Base-by-base conservation (phyloP, 176 grass and related monocot genomes). In the Tuctoria greenei region DNA sequence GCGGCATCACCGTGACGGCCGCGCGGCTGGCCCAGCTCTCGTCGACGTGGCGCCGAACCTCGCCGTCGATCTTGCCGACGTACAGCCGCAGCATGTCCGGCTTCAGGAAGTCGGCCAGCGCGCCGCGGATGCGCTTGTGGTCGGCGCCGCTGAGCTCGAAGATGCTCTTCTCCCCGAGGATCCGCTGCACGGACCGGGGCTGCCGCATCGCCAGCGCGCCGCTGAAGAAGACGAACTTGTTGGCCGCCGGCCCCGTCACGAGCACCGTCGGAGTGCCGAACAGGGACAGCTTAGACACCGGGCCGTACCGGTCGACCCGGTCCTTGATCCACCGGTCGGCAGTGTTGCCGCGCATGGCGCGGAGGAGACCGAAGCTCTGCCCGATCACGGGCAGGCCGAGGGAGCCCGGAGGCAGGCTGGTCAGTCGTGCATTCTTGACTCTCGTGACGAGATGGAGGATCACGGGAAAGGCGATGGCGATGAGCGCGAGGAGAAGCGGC, bases 221-320 rank as follows among this genome's bases (percentile, higher is more conserved):
- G 31, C 42, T 91, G 58, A 80, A 66, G 79, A 91, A 84, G 52
- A 79, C 7, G 77, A 91, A 79, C 85, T 70, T 73, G 81, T 91
- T 81, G 8, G 77, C 89, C 10, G 67, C 85, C 0, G 77, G 67
- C 0, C 85, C 81, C 3, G 78, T 55, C 7, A 88, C 16, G 28
- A 85, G 74, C 60, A 92, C 79, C 17, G 69, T 75, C 50, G 78
- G 81, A 20, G 44, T 27, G 63, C 78, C n/a, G n/a, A n/a, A n/a
- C n/a, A n/a, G n/a, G n/a, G n/a, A n/a, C n/a, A n/a, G n/a, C n/a
- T n/a, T n/a, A n/a, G n/a, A n/a, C n/a, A n/a, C n/a, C n/a, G n/a
- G n/a, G n/a, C n/a, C n/a, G n/a, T n/a, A n/a, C n/a, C 78, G 57
- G 40, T 42, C 42, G 38, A 79, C 69, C 11, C 74, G 35, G 34